A percentile compares a stretch with the other conserved stretches of the same genome.
phyloP scores from a whole-genome alignment of 805 yeast species.

The Wickerhamomyces silvicola region DNA sequence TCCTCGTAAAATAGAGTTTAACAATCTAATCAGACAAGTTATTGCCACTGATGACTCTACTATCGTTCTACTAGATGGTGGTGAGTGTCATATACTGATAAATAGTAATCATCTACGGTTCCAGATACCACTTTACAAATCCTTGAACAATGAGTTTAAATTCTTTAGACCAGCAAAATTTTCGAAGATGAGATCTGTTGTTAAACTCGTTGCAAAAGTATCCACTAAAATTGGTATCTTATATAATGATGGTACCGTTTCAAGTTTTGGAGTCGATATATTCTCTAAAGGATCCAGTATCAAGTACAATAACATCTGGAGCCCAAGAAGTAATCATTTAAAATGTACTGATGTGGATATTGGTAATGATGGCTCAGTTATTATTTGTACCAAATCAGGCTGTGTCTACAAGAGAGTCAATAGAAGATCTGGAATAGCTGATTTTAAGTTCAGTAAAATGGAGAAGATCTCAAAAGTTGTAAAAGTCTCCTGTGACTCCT shows the following conservation, averaged over 20 bases:
- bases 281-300: constrained; percentile 27
- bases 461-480: constrained; percentile 51
- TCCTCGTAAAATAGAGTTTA: constrained; percentile 36
- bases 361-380: constrained; percentile 59
- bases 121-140: constrained; percentile 26
- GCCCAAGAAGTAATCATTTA: constrained; percentile 50
- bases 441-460: constrained; percentile 47
- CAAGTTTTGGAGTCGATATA: constrained; percentile 27
- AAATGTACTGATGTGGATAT: constrained; percentile 62
- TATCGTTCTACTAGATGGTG: constrained; percentile 47
- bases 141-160: constrained; percentile 39
- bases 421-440: constrained; percentile 17
- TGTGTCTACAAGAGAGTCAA: constrained; percentile 40
- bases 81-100: constrained; percentile 58
- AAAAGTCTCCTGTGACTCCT: constrained; percentile 58
- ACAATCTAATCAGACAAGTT: constrained; percentile 40
- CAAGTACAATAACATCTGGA: constrained; percentile 52
- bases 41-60: constrained; percentile 67
- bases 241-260: constrained; percentile 49
- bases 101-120: constrained; percentile 52
- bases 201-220: constrained; percentile 32
- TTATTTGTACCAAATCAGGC: constrained; percentile 66
- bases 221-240: constrained; percentile 40
- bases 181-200: constrained; percentile 32
- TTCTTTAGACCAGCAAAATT: constrained; percentile 46